These are phyloP conservation scores for Torulaspora indica DNA, from an alignment of 805 yeast genomes.

Conservation along the genomic window DNA sequence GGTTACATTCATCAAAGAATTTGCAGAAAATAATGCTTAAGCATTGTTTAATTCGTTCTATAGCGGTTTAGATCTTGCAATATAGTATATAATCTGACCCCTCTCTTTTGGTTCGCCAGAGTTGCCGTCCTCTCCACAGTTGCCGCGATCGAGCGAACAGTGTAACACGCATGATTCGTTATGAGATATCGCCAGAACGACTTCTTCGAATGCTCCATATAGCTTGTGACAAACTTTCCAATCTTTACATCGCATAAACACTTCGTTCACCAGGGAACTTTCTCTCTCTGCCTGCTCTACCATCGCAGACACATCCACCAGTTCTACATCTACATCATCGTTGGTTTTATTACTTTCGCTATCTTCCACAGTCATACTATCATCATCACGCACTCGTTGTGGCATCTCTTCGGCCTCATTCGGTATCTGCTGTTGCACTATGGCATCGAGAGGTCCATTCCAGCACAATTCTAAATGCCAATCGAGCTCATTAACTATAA, in stretches of 20 bases:
- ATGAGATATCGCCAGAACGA: slow-evolving; percentile 54
- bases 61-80: slow-evolving; percentile 36
- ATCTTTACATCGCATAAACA: slow-evolving; percentile 53
- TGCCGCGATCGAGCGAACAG: slow-evolving; percentile 55
- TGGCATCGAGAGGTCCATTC: slow-evolving; percentile 34
- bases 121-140: slow-evolving; percentile 17
- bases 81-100: slow-evolving; percentile 61
- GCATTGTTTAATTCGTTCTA: slow-evolving; percentile 5
- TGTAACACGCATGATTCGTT: slow-evolving; percentile 59
- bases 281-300: slow-evolving; percentile 26
- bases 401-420: background rate
- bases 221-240: slow-evolving; percentile 65
- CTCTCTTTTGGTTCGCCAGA: slow-evolving; percentile 40
- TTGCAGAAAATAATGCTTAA: slow-evolving; percentile 44
- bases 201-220: slow-evolving; percentile 56
- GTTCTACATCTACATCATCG: slow-evolving; percentile 8
- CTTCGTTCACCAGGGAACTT: slow-evolving; percentile 33
- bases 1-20: slow-evolving; percentile 53
- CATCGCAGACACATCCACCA: slow-evolving; percentile 22
- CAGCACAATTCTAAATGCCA: slow-evolving; percentile 35
- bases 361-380: slow-evolving; percentile 23
- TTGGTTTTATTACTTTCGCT: slow-evolving; percentile 17
- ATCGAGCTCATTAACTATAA: slow-evolving; percentile 31
- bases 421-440: slow-evolving; percentile 13
- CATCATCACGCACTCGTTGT: slow-evolving; percentile 7